phyloP scores from a whole-genome alignment of 257 asterid genomes.

The Solanum chilense region DNA sequence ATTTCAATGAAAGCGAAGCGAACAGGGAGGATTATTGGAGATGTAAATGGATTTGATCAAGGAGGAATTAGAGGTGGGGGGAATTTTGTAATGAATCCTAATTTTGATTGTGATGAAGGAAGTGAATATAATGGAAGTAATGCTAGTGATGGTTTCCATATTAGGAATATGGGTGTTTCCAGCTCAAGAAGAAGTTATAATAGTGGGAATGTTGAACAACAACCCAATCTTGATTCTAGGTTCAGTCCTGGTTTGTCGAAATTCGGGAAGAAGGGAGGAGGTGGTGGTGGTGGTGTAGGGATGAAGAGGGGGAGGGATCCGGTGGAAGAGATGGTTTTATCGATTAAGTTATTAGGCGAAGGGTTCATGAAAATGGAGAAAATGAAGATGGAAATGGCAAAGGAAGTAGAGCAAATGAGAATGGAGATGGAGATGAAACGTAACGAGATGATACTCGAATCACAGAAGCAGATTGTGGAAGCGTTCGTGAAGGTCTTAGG shows the following conservation, averaged over 20 bases:
- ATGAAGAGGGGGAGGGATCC: conserved; percentile 45
- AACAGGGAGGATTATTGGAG: not conserved
- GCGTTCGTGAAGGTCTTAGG: conserved; percentile 58
- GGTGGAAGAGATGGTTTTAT: conserved; percentile 54
- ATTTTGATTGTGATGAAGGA: conserved; percentile 1
- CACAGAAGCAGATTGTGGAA: conserved; percentile 80
- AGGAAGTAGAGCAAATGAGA: conserved; percentile 72
- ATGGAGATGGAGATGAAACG: conserved; percentile 96
- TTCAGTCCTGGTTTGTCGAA: conserved; percentile 1
- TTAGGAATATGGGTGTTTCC: conserved; percentile 13
- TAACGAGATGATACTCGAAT: conserved; percentile 63
- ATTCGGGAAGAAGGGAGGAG: conserved; percentile 7
- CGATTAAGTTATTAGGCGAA: conserved; percentile 67
- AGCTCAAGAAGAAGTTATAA: conserved; percentile 19
- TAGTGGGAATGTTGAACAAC: conserved; percentile 17
- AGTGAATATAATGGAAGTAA: conserved; percentile 2
- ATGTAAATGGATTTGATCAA: not conserved
- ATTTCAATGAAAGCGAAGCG: conserved; percentile 22
- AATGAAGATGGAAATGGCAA: conserved; percentile 86
- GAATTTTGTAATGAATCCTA: conserved; percentile 10
- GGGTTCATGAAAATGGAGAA: conserved; percentile 76
- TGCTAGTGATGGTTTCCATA: conserved; percentile 14
- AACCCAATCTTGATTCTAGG: conserved; percentile 17
- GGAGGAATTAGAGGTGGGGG: conserved; percentile 22
- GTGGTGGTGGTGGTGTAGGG: conserved; percentile 1